Base-by-base conservation (phyloP, 2,329 filamentous ascomycete species). In the Alternaria sp. region DNA sequence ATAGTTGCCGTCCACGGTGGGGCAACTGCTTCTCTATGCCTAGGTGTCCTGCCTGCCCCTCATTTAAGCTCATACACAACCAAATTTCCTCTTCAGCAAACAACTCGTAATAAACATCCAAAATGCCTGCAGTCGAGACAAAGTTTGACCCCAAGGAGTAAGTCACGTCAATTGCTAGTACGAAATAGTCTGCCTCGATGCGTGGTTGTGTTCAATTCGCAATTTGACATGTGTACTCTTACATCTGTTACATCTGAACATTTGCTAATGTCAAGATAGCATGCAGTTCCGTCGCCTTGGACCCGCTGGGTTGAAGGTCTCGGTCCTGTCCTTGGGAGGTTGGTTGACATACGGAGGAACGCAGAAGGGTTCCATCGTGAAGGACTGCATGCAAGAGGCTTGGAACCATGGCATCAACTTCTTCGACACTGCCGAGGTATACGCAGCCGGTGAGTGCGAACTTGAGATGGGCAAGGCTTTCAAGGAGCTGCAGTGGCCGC, bases 381-480 rank as follows among this genome's bases (percentile, higher is more conserved):
- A 84, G 75, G 82, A 85, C 53, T 84, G 81, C 71, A 80, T 85
- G 75, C 77, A 85, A 62, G 78, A 82, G 17, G 83, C 83, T 1
- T 85, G 82, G 81, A 75, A 83, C 68, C 71, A 84, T 61, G 83
- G 83, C 59, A 82, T 85, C 74, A 84, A 85, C 74, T 84, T 84
- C 75, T 83, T 82, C 69, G 81, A 85, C 63, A 85, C 83, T 10
- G 83, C 83, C n/a, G 83, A 85, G 73, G 73, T 79, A 32, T 89
- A 89, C 71, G 81, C 85, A 65, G 85, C 81, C 7, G 88, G 89
- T 62, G 83, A 89, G 72, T 89, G 86, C 23, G 89, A 91, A 76
- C 80, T 87, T 50, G 86, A 88, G 67, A 90, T 85, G 83, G 83
- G 83, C 44, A 73, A 83, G 51, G 81, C 81, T 55, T 79, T 85